Evolutionary conservation across 179 eudicot species (phyloP).

Genomic region (Beta macrorhiza): DNA sequence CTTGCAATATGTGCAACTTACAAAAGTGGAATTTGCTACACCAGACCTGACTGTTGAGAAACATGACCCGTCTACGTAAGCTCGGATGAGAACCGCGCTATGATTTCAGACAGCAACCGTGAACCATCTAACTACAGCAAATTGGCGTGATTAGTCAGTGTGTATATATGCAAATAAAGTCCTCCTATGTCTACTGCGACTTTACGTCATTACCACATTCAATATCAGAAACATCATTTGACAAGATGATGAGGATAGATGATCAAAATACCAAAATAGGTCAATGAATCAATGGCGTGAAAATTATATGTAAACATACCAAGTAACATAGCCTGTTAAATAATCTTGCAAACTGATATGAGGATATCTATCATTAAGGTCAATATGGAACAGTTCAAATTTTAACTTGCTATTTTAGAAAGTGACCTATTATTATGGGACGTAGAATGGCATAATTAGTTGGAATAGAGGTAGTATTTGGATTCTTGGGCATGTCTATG

Average conservation of each 20-base stretch:
- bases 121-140: not conserved
- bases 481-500: not conserved
- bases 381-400: not conserved
- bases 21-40: constrained; percentile 8
- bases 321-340: too few species aligned
- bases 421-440: not conserved
- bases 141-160: too few species aligned
- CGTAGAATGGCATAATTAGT: too few species aligned
- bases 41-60: not conserved
- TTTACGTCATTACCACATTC: too few species aligned
- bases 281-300: not conserved
- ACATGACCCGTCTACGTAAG: not conserved
- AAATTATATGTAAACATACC: too few species aligned
- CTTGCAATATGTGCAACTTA: not conserved
- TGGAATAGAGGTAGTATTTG: too few species aligned
- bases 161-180: too few species aligned
- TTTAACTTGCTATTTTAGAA: not conserved
- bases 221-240: not conserved
- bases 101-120: too few species aligned
- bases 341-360: too few species aligned
- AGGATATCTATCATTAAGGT: too few species aligned
- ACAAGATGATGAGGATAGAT: not conserved
- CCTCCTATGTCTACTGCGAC: too few species aligned
- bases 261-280: not conserved
- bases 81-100: not conserved